These are phyloP conservation scores for Cladosporium sphaerospermum DNA, from an alignment of 2,329 filamentous ascomycete species.

Conservation along the genomic window DNA sequence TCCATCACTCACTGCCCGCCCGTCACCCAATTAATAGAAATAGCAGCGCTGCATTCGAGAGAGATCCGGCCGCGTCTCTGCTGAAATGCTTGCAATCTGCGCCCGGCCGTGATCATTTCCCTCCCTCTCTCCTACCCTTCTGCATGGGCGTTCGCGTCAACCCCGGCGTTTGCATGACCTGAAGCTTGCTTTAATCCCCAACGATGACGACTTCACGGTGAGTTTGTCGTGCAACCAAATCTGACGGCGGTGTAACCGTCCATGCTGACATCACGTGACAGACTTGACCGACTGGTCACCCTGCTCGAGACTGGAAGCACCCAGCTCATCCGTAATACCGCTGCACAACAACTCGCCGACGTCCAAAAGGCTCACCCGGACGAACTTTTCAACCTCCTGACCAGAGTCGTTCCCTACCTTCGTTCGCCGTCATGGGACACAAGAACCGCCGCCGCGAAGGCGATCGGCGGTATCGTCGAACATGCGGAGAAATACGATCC, in stretches of 20 bases:
- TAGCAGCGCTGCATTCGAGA: not conserved
- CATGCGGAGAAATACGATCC: conserved; percentile 85
- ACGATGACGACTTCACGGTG: conserved; percentile 22
- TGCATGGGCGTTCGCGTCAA: conserved; percentile 3
- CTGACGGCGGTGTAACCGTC: too few relatives aligned
- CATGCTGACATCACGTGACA: conserved; percentile 20
- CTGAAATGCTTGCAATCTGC: conserved; percentile 3
- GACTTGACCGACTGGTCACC: conserved; percentile 49
- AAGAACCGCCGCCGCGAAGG: conserved; percentile 83
- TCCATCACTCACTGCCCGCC: not conserved
- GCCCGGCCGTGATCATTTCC: not conserved
- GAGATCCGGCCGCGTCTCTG: not conserved
- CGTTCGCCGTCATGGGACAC: conserved; percentile 97
- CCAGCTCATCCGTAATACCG: conserved; percentile 89
- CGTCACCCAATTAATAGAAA: not conserved
- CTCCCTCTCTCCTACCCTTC: conserved; percentile 12
- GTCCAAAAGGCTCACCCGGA: conserved; percentile 98
- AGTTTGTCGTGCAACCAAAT: not conserved
- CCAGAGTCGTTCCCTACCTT: conserved; percentile 89
- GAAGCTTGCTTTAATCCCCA: conserved; percentile 10
- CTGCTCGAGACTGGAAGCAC: conserved; percentile 97
- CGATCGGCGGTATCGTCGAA: conserved; percentile 86
- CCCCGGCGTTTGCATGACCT: conserved; percentile 12
- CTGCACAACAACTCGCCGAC: conserved; percentile 92
- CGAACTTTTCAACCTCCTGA: conserved; percentile 91